phyloP scores from a whole-genome alignment of 2,329 filamentous ascomycete genomes.

The Fusarium buxicola region DNA sequence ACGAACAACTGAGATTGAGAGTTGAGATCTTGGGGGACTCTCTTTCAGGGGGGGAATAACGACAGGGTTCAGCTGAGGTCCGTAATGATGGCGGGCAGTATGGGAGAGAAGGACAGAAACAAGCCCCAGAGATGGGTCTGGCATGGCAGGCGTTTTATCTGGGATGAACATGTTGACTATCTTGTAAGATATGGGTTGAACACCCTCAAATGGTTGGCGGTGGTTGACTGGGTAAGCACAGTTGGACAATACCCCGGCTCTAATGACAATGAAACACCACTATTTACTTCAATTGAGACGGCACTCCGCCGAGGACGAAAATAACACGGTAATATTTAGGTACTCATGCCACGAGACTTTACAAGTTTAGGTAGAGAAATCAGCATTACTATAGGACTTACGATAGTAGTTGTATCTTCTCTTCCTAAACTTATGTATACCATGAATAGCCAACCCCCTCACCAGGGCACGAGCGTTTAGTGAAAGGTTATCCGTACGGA shows the following conservation, averaged over 20 bases:
- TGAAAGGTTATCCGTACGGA: no score
- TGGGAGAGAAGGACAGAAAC: slow-evolving; percentile 18
- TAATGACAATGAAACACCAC: slow-evolving; percentile 34
- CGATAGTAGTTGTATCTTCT: no score
- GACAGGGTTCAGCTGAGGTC: slow-evolving; percentile 1
- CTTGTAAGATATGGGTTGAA: slow-evolving; percentile 34
- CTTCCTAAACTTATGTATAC: no score
- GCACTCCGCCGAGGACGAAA: no score
- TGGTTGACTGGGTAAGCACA: slow-evolving; percentile 22
- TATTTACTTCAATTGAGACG: slow-evolving; percentile 5
- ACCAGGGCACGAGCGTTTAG: no score
- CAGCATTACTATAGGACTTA: no score
- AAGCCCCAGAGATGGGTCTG: slow-evolving; percentile 11
- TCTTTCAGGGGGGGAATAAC: not conserved
- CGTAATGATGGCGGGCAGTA: slow-evolving; percentile 3
- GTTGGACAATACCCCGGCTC: slow-evolving; percentile 36
- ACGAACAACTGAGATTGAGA: slow-evolving; percentile 44
- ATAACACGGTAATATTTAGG: no score
- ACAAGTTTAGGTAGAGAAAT: no score
- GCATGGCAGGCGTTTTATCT: slow-evolving; percentile 29
- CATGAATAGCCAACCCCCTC: no score
- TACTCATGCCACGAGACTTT: no score
- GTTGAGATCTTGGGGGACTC: not conserved
- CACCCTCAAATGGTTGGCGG: slow-evolving; percentile 20
- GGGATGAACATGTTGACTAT: slow-evolving; percentile 27